Evolutionary conservation across 805 yeast genomes (phyloP).

Genomic region (Wickerhamiella parazyma): DNA sequence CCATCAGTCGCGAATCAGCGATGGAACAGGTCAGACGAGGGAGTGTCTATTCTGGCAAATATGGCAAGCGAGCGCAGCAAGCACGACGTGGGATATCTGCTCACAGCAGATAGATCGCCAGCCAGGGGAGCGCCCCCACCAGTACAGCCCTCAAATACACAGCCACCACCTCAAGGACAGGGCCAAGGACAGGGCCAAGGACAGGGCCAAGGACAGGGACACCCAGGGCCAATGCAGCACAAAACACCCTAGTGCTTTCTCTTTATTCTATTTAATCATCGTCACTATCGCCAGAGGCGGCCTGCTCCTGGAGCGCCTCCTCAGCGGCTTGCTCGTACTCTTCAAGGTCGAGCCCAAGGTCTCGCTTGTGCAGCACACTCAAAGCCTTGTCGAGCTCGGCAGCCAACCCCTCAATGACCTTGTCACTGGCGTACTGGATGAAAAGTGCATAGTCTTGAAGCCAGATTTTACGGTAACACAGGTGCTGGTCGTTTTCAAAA

Average conservation of each 20-base stretch:
- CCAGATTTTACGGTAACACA: constrained; percentile 17
- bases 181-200: background rate
- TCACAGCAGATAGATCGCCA: constrained; percentile 7
- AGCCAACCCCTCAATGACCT: constrained; percentile 13
- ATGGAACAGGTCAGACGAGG: constrained; percentile 17
- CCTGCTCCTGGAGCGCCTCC: constrained; percentile 5
- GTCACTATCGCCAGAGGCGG: constrained; percentile 11
- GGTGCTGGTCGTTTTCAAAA: constrained; percentile 35
- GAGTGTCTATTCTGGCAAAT: constrained; percentile 19
- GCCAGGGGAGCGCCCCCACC: background rate
- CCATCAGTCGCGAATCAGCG: too few species aligned
- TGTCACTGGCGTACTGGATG: constrained; percentile 19
- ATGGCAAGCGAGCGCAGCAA: constrained; percentile 17
- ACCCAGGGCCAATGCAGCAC: background rate
- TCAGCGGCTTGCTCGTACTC: constrained; percentile 11
- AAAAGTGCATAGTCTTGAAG: constrained; percentile 20
- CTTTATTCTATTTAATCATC: constrained; percentile 4
- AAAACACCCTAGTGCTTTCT: background rate
- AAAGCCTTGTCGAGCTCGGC: constrained; percentile 15
- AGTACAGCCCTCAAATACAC: background rate
- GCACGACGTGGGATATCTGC: constrained; percentile 10
- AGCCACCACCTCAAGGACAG: background rate
- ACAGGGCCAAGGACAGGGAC: background rate
- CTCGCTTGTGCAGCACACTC: constrained; percentile 4
- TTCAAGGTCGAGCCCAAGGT: constrained; percentile 9